These are phyloP conservation scores for Hsuehochloa calcarea DNA, from an alignment of 176 grass and related monocot species.

Conservation along the genomic window DNA sequence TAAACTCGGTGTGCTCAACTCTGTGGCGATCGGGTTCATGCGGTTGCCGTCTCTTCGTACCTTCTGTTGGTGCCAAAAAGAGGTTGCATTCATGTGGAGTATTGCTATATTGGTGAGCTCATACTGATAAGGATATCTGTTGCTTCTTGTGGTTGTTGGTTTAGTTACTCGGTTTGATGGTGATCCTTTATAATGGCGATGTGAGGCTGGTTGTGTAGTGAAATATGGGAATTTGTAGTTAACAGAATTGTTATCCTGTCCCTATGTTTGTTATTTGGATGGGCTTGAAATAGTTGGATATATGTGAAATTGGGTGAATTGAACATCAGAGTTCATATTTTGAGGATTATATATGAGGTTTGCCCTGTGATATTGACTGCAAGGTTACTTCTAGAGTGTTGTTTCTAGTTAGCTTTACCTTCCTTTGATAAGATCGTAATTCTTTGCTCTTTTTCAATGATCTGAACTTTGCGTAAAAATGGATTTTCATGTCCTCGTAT, in stretches of 20 bases:
- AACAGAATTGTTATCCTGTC: background rate
- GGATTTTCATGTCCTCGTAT: background rate
- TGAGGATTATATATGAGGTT: background rate
- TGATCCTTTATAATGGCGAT: background rate
- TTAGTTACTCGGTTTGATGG: background rate
- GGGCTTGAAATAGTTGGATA: conserved; percentile 8
- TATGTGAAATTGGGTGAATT: background rate
- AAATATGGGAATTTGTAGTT: background rate
- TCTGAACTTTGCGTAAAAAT: background rate
- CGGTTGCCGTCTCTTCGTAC: background rate
- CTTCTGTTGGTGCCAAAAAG: background rate
- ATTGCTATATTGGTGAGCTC: background rate
- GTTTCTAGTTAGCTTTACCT: background rate
- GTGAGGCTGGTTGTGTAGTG: background rate
- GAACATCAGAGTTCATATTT: background rate
- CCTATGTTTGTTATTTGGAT: conserved; percentile 8
- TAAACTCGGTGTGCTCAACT: background rate
- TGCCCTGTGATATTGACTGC: background rate
- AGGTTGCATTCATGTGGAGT: background rate
- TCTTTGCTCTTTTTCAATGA: background rate
- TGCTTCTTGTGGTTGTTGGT: background rate
- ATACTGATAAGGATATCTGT: background rate
- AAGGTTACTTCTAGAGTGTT: background rate
- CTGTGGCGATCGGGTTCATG: background rate
- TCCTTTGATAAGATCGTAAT: background rate